Evolutionary conservation across 805 yeast species (phyloP), one percentile per base, ranked within the genome.

Genomic region (Nakazawaea ambrosiae): DNA sequence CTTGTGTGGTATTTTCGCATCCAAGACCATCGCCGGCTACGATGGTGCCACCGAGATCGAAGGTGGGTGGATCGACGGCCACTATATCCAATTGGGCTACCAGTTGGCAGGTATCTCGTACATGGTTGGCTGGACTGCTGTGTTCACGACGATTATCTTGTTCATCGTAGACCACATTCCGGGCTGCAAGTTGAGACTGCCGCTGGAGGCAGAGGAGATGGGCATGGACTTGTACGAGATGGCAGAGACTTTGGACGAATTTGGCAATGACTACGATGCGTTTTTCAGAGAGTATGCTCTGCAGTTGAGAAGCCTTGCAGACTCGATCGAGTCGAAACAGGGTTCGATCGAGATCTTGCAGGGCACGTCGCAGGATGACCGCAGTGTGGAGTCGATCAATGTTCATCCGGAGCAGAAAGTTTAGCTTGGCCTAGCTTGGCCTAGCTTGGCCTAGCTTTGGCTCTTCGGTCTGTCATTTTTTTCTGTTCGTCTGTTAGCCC

Each of bases 141-240:
- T 58, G 16, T 60, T 63, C 37, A 69, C 77, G 0, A 50, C 60
- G 39, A 48, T 58, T 1, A 58, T 71, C 38, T 67, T 73, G 44
- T 68, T 65, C 43, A 45, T 65, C 14, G 67, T 74, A 31, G 73
- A 74, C 48, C 54, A 61, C 37, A 69, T 71, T 34, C 79, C 80
- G 9, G 77, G 77, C 4, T 54, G 62, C 37, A 55, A 65, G 40
- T 52, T 73, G 45, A 65, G 71, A 50, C 70, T 65, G 6, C 32
- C 55, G 16, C 64, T 55, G 15, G 74, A 65, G 45, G 73, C 57
- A 17, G 78, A 73, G 51, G 66, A 61, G 29, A 57, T 66, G 63
- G 78, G 78, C 23, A 62, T 71, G 62, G 78, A 72, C 47, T 46
- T 60, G 35, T 61, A 47, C 36, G 76, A 72, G 46, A 67, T 71